A percentile compares a stretch with the other conserved stretches of the same genome.
Conservation (phyloP, 148 eudicot species). For the Rhododendron simsii region DNA sequence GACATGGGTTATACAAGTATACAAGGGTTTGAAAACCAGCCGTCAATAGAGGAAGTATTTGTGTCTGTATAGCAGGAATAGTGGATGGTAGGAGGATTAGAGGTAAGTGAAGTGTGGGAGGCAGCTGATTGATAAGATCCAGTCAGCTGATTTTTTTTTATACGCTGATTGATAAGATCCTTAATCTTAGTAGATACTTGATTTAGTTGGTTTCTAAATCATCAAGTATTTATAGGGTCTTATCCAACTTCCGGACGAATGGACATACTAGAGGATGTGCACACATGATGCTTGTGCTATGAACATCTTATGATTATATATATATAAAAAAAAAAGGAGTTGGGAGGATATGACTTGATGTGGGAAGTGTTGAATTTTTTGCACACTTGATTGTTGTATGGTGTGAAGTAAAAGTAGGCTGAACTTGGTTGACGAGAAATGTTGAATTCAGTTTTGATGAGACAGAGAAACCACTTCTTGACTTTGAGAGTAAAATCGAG, state of each 20-base stretch:
- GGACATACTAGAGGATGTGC: too few species aligned
- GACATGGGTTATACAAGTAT: background rate
- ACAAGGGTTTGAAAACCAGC: background rate
- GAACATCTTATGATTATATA: background rate
- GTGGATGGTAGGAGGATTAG: background rate
- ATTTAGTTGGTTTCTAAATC: background rate
- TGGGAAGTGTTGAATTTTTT: background rate
- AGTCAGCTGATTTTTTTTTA: background rate
- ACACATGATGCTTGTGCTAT: background rate
- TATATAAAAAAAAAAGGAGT: background rate
- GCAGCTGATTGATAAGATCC: background rate
- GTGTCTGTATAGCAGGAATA: background rate
- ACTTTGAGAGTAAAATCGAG: background rate
- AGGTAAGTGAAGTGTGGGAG: background rate
- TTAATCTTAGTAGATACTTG: background rate
- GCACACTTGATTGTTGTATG: background rate
- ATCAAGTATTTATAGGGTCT: background rate
- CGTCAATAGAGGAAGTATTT: background rate
- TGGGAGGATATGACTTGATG: background rate
- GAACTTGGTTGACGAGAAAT: background rate
- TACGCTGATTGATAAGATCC: background rate
- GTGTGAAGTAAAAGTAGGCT: background rate
- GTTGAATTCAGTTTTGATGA: background rate
- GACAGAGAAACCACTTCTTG: background rate
- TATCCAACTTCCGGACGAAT: background rate